Percentiles rank a stretch among this genome's conserved stretches.
Conservation (phyloP, 202 grass and related monocot genomes). For the Cymbopogon flexuosus region DNA sequence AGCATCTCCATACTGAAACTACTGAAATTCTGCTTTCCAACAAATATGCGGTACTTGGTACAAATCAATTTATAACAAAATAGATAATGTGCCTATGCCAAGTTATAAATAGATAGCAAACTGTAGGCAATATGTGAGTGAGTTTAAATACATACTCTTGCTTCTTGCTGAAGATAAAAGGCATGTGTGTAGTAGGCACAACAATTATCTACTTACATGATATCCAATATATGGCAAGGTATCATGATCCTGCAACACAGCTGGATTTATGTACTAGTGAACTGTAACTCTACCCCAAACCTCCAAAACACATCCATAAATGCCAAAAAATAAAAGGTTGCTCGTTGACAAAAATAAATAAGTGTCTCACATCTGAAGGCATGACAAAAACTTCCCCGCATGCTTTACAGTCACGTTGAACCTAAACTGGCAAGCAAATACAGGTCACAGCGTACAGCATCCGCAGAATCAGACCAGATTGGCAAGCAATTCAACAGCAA, state of each 20-base stretch:
- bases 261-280: not conserved
- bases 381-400: not conserved
- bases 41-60: not conserved
- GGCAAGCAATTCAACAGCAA: not conserved
- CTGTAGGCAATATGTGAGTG: not conserved
- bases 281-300: not conserved
- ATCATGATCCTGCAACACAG: constrained; percentile 4
- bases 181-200: not conserved
- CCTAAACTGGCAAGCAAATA: not conserved
- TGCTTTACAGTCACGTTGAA: not conserved
- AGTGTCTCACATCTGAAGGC: not conserved
- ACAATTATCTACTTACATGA: not conserved
- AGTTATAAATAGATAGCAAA: not conserved
- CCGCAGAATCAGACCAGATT: not conserved
- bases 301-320: not conserved
- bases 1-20: constrained; percentile 12
- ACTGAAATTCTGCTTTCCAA: not conserved
- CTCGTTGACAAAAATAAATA: not conserved
- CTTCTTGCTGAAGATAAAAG: not conserved
- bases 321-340: not conserved
- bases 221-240: not conserved
- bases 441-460: not conserved
- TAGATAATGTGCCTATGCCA: not conserved
- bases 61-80: not conserved
- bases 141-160: not conserved